Evolutionary conservation across 768 basidiomycete species (phyloP).

Genomic region (Tricholoma terreum): DNA sequence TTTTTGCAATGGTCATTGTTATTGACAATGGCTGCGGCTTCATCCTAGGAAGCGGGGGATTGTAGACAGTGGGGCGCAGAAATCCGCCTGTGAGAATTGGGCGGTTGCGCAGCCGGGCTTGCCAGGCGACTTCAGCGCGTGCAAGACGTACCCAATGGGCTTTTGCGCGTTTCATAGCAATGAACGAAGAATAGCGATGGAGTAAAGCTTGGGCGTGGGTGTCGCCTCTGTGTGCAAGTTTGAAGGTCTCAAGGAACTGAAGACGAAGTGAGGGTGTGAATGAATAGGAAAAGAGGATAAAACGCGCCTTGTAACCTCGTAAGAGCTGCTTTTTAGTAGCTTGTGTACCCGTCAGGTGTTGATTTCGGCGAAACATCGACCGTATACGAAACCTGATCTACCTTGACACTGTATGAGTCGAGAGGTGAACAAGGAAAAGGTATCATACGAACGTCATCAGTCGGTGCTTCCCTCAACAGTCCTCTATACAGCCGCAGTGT

Average conservation of each 20-base stretch:
- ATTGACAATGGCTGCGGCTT: constrained; percentile 76
- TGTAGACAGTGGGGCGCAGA: constrained; percentile 57
- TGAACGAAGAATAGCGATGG: constrained; percentile 56
- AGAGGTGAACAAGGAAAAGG: background rate
- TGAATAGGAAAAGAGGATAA: background rate
- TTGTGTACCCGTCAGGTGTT: constrained; percentile 50
- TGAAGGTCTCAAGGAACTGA: constrained; percentile 62
- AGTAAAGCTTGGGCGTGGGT: constrained; percentile 42
- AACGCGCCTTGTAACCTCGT: constrained; percentile 55
- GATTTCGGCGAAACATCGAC: constrained; percentile 50
- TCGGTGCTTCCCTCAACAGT: constrained; percentile 54
- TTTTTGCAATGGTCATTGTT: constrained; percentile 60
- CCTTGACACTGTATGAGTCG: constrained; percentile 5
- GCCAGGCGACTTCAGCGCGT: constrained; percentile 52
- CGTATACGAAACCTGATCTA: constrained; percentile 61
- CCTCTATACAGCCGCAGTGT: constrained; percentile 82
- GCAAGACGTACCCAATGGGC: constrained; percentile 44
- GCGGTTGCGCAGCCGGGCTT: constrained; percentile 47
- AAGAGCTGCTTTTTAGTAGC: constrained; percentile 44
- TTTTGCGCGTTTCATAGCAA: constrained; percentile 49
- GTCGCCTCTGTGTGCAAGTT: constrained; percentile 53
- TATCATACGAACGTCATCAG: constrained; percentile 45
- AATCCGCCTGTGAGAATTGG: constrained; percentile 72
- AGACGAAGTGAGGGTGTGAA: background rate
- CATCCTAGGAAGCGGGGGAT: constrained; percentile 74